Evolutionary conservation across 176 grass and related monocot genomes (phyloP).

Genomic region (Carex myosuroides): DNA sequence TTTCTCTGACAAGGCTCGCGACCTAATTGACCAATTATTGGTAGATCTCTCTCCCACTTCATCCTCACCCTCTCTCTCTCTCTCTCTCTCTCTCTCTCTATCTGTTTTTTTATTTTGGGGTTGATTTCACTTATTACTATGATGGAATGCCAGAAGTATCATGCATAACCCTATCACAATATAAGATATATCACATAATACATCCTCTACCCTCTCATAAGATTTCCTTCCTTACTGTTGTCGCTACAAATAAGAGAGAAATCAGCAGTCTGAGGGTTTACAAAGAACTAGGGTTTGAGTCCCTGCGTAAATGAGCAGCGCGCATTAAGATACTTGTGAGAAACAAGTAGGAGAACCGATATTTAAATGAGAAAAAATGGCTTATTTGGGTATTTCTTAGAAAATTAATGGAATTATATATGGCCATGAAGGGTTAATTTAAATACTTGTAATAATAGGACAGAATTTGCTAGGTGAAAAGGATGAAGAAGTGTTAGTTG

Average conservation of each 20-base stretch:
- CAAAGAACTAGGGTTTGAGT: neutral
- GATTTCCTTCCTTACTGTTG: neutral
- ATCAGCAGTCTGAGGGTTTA: neutral
- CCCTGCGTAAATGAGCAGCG: neutral
- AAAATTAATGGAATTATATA: neutral
- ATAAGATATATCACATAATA: neutral
- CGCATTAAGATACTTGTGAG: neutral
- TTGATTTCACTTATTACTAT: neutral
- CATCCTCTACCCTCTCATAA: neutral
- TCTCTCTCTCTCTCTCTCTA: neutral
- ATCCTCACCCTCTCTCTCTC: neutral
- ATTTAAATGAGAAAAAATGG: neutral
- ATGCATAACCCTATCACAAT: neutral
- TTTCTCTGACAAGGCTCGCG: conserved; percentile 75
- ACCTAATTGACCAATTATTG: conserved; percentile 88
- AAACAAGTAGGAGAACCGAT: neutral
- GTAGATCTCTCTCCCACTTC: conserved; percentile 28
- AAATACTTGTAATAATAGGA: neutral
- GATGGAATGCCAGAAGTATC: neutral
- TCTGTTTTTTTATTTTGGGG: neutral
- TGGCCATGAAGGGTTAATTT: neutral
- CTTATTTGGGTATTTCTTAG: neutral
- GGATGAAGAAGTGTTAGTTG: neutral
- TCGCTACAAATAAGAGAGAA: neutral
- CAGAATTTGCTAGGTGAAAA: neutral